Base-by-base conservation (phyloP, 805 yeast genomes). In the Candida anglica region DNA sequence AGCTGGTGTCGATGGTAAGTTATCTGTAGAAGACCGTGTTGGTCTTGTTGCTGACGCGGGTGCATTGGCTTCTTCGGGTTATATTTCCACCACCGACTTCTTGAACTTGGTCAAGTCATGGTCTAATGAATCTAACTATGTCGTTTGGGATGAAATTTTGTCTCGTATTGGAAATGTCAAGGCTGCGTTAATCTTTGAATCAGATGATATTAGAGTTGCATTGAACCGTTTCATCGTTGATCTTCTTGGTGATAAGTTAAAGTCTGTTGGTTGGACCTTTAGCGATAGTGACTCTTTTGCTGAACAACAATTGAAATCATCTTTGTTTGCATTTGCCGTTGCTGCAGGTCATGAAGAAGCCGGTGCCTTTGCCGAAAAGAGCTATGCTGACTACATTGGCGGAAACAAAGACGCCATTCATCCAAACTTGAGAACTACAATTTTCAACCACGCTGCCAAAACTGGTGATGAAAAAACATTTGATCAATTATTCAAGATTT, bases 21-120 rank as follows among this genome's bases (percentile, higher is more conserved):
- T 85, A 47, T 70, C 86, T 8, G 82, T 80, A 33, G 85, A 81
- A 53, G 94, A 85, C 58, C 77, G 86, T 58, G 77, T 81, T 36
- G 91, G 89, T 27, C 69, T 82, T 46, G 82, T 84, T 30, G 83
- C 89, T n/a, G 94, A 85, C 60, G 85, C 85, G 14, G 77, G 73
- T 33, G 74, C 86, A 6, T 68, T 83, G 44, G 77, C 91, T 4
- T 63, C 79, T 18, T 78, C 91, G 14, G 93, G 93, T 19, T 72
- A 73, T 47, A 75, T 81, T 36, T 65, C 79, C 17, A 75, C 88
- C 21, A 65, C 76, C 3, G 77, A 71, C 46, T 70, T 81, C 50
- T 71, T 82, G 45, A 62, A 67, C 40, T 72, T 82, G 51, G 70
- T 81, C 27, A 68, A 73, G 36, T 65, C 71, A 13, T 79, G 87